Evolutionary conservation across 257 asterid species (phyloP), one percentile per base, ranked within the genome.

Genomic region (Solanum chmielewskii): DNA sequence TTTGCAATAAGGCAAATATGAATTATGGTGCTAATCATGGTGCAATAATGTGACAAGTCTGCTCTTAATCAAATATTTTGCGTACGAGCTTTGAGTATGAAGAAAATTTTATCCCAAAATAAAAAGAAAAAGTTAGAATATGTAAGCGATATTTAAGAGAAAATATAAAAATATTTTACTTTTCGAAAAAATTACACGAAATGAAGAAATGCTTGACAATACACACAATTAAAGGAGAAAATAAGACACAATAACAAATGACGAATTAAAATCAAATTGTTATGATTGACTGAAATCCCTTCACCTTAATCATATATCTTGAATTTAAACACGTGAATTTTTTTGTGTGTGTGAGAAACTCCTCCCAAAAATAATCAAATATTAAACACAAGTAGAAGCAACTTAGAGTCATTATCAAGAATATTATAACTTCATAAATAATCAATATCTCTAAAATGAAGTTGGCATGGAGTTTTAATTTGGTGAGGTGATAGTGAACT

Each of bases 1-100:
- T 9, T 2, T 52, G 1, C 2, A 52, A 52, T 52, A 52, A 0
- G 2, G 1, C 10, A 3, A 16, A 2, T 4, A 0, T 52, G 10
- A 0, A 16, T 16, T 47, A 21, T 49, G 9, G 7, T 49, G 8
- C 1, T 0, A 35, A 35, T 35, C 7, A 35, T 5, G 39, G 0
- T 35, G 7, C 0, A 35, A 0, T 35, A 35, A 0, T 4, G 0
- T 2, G 3, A 47, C 0, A 0, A 0, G 0, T 47, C 7, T 0
- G 0, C 2, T 47, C 6, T 47, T 47, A 14, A 14, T 5, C 0
- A 47, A 47, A 47, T 0, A 49, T 49, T 49, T 0, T 49, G 0
- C 4, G 2, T 4, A 14, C 0, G 59, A 49, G 21, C 8, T 49
- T 49, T 14, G 21, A 49, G 5, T 49, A 15, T 49, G 2, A 45